Evolutionary conservation across 345 rosid genomes (phyloP).

Genomic region (Eucalyptus paniculata): DNA sequence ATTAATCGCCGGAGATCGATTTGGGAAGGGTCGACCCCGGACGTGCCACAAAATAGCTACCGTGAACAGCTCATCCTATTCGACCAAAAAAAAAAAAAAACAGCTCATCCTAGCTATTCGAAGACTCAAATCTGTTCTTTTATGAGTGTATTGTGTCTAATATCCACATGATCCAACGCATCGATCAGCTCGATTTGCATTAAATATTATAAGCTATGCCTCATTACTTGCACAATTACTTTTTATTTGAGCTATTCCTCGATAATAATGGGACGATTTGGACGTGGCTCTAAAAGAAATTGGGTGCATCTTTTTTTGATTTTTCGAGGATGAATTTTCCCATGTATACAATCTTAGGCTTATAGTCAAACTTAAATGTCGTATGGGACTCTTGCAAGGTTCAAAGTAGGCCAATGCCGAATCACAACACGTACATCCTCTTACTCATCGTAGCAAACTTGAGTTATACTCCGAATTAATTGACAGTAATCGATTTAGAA

Average conservation of each 20-base stretch:
- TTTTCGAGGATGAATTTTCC: not conserved
- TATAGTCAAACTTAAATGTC: not conserved
- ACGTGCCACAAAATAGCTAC: not conserved
- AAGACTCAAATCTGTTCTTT: not conserved
- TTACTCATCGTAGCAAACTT: not conserved
- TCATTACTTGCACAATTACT: not conserved
- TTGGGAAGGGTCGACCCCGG: not conserved
- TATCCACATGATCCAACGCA: fast-evolving
- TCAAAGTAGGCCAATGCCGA: not conserved
- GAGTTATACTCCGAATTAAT: not conserved
- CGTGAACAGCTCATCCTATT: not conserved
- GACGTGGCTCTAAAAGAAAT: fast-evolving
- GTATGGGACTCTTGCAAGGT: not conserved
- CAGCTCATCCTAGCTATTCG: not conserved
- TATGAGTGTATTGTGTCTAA: fast-evolving
- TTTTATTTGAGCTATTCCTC: not conserved
- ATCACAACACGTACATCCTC: not conserved
- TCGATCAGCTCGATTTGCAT: fast-evolving
- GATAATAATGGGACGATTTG: not conserved
- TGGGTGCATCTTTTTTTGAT: not conserved
- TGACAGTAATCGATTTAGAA: not conserved
- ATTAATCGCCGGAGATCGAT: not conserved
- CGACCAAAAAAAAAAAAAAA: no score
- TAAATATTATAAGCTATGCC: not conserved
- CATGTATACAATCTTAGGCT: not conserved